A percentile compares a stretch with the other conserved stretches of the same genome.
phyloP scores from a whole-genome alignment of 164 flowering plant species.

The Nelumbo lutea region DNA sequence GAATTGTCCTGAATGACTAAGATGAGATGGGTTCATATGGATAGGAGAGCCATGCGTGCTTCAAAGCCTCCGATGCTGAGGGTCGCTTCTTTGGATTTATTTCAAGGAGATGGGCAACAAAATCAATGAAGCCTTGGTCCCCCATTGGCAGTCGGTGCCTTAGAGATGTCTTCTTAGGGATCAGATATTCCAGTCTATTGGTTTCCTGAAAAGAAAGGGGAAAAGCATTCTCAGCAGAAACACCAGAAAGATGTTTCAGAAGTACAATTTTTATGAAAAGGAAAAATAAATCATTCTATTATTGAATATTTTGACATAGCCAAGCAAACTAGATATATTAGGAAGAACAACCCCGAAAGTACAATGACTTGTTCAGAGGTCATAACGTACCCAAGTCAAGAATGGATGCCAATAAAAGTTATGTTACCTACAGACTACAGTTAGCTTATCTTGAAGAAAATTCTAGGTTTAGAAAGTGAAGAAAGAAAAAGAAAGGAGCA shows the following conservation, averaged over 20 bases:
- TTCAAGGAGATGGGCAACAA: constrained; percentile 83
- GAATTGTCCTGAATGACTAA: constrained; percentile 22
- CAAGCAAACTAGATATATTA: too few relatives aligned
- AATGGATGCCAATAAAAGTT: too few relatives aligned
- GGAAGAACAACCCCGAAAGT: too few relatives aligned
- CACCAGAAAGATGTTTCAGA: not conserved
- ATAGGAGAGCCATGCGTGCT: constrained; percentile 93
- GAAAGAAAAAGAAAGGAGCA: too few relatives aligned
- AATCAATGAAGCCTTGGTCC: constrained; percentile 90
- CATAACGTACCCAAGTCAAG: too few relatives aligned
- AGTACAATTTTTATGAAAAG: too few relatives aligned
- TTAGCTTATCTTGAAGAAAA: too few relatives aligned
- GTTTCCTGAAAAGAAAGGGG: constrained; percentile 55
- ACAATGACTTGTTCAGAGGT: too few relatives aligned
- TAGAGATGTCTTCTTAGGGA: constrained; percentile 88
- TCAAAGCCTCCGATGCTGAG: constrained; percentile 80
- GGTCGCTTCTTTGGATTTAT: constrained; percentile 91
- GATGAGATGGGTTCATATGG: constrained; percentile 97
- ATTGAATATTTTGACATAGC: too few relatives aligned
- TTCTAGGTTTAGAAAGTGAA: too few relatives aligned
- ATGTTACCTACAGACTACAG: too few relatives aligned
- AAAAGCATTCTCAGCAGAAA: not conserved
- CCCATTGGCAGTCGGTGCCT: constrained; percentile 96
- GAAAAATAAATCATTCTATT: not conserved
- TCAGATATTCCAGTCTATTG: constrained; percentile 81